Conservation (phyloP, 257 asterid genomes). For the Capsicum pubescens region DNA sequence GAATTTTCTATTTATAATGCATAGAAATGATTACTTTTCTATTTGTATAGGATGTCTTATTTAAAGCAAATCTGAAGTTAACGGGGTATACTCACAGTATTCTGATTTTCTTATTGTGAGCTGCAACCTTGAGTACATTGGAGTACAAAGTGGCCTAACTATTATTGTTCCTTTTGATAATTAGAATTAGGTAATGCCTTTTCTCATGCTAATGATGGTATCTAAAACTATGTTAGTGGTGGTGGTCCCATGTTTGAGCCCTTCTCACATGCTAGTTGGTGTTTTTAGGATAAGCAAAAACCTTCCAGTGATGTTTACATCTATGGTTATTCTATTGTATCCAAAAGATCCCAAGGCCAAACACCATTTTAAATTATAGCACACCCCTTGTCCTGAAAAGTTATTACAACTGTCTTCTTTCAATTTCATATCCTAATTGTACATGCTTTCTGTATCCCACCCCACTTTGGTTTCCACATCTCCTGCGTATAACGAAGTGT, state of each 20-base stretch:
- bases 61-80: conserved; percentile 23
- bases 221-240: conserved; percentile 47
- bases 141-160: conserved; percentile 41
- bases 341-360: conserved; percentile 45
- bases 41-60: conserved; percentile 23
- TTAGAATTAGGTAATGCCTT: conserved; percentile 41
- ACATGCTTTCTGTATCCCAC: conserved; percentile 17
- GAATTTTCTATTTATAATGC: conserved; percentile 15
- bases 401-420: conserved; percentile 41
- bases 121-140: conserved; percentile 25
- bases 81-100: background rate
- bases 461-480: conserved; percentile 29
- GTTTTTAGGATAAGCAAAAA: conserved; percentile 41
- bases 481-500: conserved; percentile 30
- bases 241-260: conserved; percentile 47
- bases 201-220: conserved; percentile 51
- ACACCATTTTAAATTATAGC: conserved; percentile 38
- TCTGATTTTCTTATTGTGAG: conserved; percentile 23
- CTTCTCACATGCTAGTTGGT: conserved; percentile 56
- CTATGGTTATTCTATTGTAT: conserved; percentile 32
- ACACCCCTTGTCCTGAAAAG: conserved; percentile 48
- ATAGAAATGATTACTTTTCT: conserved; percentile 3
- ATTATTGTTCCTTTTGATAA: conserved; percentile 38
- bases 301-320: conserved; percentile 45
- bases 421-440: conserved; percentile 33